These are phyloP conservation scores for Tulasnella sp. DNA, from an alignment of 768 basidiomycete genomes.

Conservation along the genomic window DNA sequence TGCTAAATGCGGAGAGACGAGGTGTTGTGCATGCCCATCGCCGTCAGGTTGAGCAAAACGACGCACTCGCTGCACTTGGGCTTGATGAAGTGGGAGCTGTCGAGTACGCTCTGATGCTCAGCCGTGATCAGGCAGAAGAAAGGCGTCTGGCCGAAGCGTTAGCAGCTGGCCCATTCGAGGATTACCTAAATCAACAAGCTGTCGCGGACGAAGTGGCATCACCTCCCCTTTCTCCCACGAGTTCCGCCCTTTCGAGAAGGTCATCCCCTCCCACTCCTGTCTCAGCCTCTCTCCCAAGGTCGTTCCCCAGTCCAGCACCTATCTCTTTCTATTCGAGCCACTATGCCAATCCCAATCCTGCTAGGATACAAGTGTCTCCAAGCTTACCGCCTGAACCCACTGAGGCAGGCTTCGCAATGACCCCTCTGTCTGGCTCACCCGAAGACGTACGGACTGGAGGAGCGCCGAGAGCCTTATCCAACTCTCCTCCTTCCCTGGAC, in stretches of 20 bases:
- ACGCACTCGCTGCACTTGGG: constrained; percentile 64
- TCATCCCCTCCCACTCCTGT: constrained; percentile 42
- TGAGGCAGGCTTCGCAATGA: constrained; percentile 54
- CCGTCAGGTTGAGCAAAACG: constrained; percentile 61
- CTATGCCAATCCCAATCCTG: constrained; percentile 37
- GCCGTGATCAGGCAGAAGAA: constrained; percentile 67
- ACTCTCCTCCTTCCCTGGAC: background rate
- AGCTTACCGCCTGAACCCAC: constrained; percentile 55
- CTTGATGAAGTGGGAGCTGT: constrained; percentile 73
- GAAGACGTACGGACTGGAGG: constrained; percentile 22
- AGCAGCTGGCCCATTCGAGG: constrained; percentile 20
- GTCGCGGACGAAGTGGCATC: constrained; percentile 28
- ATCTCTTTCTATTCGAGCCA: constrained; percentile 33
- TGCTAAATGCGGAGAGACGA: no score
- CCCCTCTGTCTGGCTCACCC: constrained; percentile 38
- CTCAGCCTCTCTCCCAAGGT: constrained; percentile 24
- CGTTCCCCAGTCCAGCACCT: constrained; percentile 35
- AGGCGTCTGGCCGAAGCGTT: constrained; percentile 39
- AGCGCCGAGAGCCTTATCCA: background rate
- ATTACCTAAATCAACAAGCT: constrained; percentile 29
- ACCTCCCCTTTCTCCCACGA: constrained; percentile 39
- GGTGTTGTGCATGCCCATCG: constrained; percentile 48
- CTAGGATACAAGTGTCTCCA: constrained; percentile 63
- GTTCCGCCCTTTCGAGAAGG: constrained; percentile 41
- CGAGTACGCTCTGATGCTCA: constrained; percentile 83